These are phyloP conservation scores for Candida yuanshanica DNA, from an alignment of 805 yeast species.

Conservation along the genomic window DNA sequence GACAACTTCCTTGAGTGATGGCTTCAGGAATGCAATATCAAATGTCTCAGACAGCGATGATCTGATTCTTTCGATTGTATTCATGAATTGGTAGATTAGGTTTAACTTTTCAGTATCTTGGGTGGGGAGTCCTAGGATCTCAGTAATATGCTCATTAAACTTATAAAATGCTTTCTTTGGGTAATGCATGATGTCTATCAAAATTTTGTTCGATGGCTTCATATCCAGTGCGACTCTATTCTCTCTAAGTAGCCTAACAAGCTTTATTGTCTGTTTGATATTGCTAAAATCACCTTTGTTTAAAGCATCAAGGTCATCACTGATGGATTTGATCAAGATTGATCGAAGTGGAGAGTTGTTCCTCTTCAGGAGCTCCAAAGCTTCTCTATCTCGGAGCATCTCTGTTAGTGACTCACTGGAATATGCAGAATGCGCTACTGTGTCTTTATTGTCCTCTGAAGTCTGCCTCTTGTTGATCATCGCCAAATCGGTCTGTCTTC, in stretches of 20 bases:
- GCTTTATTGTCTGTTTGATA: background rate
- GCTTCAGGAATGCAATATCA: background rate
- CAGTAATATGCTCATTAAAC: background rate
- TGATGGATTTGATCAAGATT: background rate
- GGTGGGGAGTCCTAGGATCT: background rate
- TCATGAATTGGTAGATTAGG: background rate
- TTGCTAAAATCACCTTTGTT: background rate
- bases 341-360: background rate
- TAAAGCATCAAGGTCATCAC: background rate
- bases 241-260: background rate
- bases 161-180: background rate
- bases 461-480: background rate
- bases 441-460: background rate
- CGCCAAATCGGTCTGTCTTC: background rate
- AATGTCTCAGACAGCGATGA: background rate
- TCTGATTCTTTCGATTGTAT: background rate
- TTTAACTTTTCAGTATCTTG: background rate
- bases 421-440: background rate
- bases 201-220: background rate
- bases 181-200: background rate
- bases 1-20: background rate
- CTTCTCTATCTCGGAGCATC: background rate
- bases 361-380: background rate
- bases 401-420: background rate
- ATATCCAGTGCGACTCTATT: background rate